Base-by-base conservation (phyloP, 805 yeast genomes). In the Cyberlindnera mrakii region DNA sequence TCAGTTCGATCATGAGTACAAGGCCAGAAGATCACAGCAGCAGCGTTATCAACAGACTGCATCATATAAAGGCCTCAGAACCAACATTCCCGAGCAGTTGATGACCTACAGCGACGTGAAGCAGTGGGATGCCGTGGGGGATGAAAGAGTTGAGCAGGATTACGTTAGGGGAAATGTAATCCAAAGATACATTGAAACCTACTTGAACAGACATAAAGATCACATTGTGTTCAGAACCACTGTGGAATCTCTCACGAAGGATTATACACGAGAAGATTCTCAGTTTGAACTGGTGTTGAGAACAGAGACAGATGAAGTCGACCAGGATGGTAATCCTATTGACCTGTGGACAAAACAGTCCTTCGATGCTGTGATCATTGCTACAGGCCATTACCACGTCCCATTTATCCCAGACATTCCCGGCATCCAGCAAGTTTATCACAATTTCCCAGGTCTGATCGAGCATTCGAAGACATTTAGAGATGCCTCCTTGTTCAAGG, bases 371-470 rank as follows among this genome's bases (percentile, higher is more conserved):
- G 71, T 80, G 6, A 67, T 76, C 4, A 59, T 78, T 6, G 78
- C 82, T 3, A 62, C 72, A 6, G 87, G 87, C 6, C 78, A 76
- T 53, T 78, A 70, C 54, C 69, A 77, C 33, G 64, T 72, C 8
- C 86, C 87, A 5, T 65, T 54, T 44, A 57, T 72, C 38, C 86
- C 87, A 1, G 59, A 65, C 14, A 65, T 69, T 30, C 57, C 60
- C 3, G 85, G 85, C 1, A 53, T 80, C 16, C 53, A 62, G 3
- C 69, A 63, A 32, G 48, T 52, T 3, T 35, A 42, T 30, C 30
- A 33, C 3, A 19, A 40, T 27, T 48, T 35, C 35, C 57, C 56
- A 6, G 45, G 37, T 0, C 48, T 49, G 20, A 50, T 64, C 2
- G 48, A 53, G 29, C 68, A 64, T 39, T 62, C 67, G 29, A 65